Evolutionary conservation across 768 basidiomycete genomes (phyloP).

Genomic region (Boletus speciosus): DNA sequence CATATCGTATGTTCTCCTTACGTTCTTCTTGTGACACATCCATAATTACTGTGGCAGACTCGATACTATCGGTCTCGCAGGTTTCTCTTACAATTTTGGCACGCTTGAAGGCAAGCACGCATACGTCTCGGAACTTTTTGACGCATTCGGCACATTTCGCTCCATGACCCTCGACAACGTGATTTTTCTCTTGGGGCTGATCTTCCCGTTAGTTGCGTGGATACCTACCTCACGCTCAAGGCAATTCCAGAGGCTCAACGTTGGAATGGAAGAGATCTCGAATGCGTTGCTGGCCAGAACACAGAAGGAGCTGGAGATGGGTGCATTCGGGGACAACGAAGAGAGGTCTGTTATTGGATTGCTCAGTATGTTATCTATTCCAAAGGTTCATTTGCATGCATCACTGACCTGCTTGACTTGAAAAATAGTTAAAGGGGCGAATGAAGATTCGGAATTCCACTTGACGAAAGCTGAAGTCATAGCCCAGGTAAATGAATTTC

Average conservation of each 20-base stretch:
- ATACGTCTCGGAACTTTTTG: conserved; percentile 40
- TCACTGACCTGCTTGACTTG: neutral
- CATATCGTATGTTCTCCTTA: neutral
- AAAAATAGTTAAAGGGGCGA: conserved; percentile 36
- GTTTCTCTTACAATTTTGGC: conserved; percentile 44
- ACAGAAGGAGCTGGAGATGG: conserved; percentile 29
- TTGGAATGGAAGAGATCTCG: conserved; percentile 38
- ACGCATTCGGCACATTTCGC: conserved; percentile 25
- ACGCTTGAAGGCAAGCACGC: conserved; percentile 46
- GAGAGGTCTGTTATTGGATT: conserved; percentile 27
- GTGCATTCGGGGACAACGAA: conserved; percentile 17
- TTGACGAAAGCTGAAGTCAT: conserved; percentile 31
- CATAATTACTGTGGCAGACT: neutral
- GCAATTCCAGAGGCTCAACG: conserved; percentile 29
- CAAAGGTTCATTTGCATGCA: conserved; percentile 14
- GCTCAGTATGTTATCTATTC: conserved; percentile 13
- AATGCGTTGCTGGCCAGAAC: conserved; percentile 36
- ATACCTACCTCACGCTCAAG: conserved; percentile 36
- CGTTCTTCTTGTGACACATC: no score
- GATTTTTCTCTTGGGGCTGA: conserved; percentile 34
- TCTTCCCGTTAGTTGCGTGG: conserved; percentile 34
- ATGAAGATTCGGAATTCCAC: conserved; percentile 17
- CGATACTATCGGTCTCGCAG: neutral
- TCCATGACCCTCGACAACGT: conserved; percentile 23
- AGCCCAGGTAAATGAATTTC: conserved; percentile 15